These are phyloP conservation scores for Parasitella parasitica DNA, from an alignment of 371 early-diverging fungal species.

Conservation along the genomic window DNA sequence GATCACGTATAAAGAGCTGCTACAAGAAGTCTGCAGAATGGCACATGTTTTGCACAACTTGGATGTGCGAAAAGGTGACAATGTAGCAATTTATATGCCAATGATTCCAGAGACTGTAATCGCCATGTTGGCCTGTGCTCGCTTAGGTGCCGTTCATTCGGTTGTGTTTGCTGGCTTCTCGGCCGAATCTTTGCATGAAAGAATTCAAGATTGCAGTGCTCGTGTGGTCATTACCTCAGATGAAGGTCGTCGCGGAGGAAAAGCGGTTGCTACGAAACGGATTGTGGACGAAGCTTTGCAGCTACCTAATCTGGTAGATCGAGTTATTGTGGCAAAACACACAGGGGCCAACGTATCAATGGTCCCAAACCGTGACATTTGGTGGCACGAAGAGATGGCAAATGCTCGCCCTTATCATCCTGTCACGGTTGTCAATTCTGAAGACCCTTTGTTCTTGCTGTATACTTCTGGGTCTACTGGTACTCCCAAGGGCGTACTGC, in stretches of 20 bases:
- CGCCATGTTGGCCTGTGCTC: constrained; percentile 90
- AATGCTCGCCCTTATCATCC: constrained; percentile 76
- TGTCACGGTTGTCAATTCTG: constrained; percentile 74
- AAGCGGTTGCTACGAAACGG: constrained; percentile 79
- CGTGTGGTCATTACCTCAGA: constrained; percentile 80
- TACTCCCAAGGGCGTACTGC: constrained; percentile 89
- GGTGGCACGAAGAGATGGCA: constrained; percentile 81
- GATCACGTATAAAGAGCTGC: constrained; percentile 81
- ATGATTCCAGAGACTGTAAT: constrained; percentile 93
- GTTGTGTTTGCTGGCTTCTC: constrained; percentile 95
- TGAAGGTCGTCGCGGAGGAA: constrained; percentile 85
- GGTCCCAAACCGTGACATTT: constrained; percentile 69
- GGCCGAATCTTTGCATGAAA: constrained; percentile 77
- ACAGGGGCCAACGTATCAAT: constrained; percentile 73
- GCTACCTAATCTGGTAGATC: constrained; percentile 43
- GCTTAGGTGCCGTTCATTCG: constrained; percentile 84
- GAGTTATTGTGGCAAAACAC: constrained; percentile 81
- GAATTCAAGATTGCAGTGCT: constrained; percentile 74
- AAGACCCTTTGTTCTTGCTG: constrained; percentile 94
- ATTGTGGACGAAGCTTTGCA: constrained; percentile 86
- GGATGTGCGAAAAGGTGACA: constrained; percentile 87
- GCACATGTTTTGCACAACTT: constrained; percentile 77
- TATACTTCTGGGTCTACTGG: constrained; percentile 96
- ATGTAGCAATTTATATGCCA: constrained; percentile 94
- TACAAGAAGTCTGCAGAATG: constrained; percentile 75